Evolutionary conservation across 805 yeast species (phyloP).

Genomic region (Ogataea dorogensis): DNA sequence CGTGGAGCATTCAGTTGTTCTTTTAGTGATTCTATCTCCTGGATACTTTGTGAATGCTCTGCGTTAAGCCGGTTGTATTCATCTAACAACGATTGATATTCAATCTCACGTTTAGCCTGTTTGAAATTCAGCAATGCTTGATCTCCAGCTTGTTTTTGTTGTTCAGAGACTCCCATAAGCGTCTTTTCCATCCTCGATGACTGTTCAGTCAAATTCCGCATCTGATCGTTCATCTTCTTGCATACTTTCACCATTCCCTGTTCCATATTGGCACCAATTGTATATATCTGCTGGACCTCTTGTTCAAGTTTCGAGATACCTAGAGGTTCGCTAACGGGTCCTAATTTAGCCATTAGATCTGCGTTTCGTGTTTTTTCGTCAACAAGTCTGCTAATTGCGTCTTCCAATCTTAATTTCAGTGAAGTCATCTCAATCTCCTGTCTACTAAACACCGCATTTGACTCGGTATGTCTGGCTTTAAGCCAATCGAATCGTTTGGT

Average conservation of each 20-base stretch:
- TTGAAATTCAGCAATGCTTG: conserved; percentile 10
- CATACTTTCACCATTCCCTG: conserved; percentile 7
- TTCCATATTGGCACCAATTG: conserved; percentile 9
- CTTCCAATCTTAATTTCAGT: conserved; percentile 39
- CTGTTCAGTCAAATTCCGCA: conserved; percentile 1
- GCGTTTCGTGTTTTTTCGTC: conserved; percentile 43
- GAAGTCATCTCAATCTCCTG: conserved; percentile 29
- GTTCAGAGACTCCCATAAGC: conserved; percentile 1
- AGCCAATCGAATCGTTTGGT: conserved; percentile 18
- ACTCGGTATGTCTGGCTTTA: conserved; percentile 14
- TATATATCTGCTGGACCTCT: conserved; percentile 5
- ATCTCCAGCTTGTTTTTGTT: conserved; percentile 7
- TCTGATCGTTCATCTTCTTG: conserved; percentile 3
- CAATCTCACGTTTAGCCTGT: conserved; percentile 10
- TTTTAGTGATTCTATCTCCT: not conserved
- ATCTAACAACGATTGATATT: conserved; percentile 10
- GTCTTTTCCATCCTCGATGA: conserved; percentile 3
- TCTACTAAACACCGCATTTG: conserved; percentile 11
- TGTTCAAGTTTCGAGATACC: not conserved
- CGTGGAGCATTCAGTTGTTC: not conserved
- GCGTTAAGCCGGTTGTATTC: conserved; percentile 6
- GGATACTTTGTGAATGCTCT: conserved; percentile 3
- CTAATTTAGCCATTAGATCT: conserved; percentile 22
- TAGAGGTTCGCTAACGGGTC: not conserved
- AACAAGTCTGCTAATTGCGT: conserved; percentile 44